These are phyloP conservation scores for Boletus subluridellus DNA, from an alignment of 1,284 basidiomycete species.

Conservation along the genomic window DNA sequence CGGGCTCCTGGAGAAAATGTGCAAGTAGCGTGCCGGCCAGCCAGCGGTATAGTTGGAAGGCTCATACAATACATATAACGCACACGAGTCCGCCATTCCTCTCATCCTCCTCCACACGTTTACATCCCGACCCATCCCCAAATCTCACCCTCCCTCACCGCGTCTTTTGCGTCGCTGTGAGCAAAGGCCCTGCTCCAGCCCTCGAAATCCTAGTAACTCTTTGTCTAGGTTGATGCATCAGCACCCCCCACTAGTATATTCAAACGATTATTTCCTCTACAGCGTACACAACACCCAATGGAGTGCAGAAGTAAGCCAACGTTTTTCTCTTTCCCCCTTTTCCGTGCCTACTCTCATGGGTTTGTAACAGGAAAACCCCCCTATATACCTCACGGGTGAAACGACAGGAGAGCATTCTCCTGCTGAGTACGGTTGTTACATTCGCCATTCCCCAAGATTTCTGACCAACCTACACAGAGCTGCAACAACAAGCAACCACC, in stretches of 20 bases:
- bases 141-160: no score
- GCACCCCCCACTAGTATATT: not conserved
- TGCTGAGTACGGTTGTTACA: not conserved
- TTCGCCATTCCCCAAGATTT: no score
- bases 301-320: not conserved
- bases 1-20: not conserved
- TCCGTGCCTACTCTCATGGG: not conserved
- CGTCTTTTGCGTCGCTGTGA: no score
- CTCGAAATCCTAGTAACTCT: not conserved
- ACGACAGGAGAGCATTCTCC: not conserved
- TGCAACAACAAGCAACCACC: not conserved
- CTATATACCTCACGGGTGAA: not conserved
- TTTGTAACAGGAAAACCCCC: not conserved
- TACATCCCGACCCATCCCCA: no score
- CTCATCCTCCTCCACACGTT: no score
- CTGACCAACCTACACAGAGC: not conserved
- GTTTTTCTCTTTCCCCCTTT: not conserved
- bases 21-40: not conserved
- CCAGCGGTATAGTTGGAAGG: not conserved
- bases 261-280: not conserved
- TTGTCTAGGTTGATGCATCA: not conserved
- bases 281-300: not conserved
- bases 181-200: no score
- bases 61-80: not conserved
- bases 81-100: not conserved